Evolutionary conservation across 108 stramenopile species (phyloP).

Genomic region (Skeletonema grethae): DNA sequence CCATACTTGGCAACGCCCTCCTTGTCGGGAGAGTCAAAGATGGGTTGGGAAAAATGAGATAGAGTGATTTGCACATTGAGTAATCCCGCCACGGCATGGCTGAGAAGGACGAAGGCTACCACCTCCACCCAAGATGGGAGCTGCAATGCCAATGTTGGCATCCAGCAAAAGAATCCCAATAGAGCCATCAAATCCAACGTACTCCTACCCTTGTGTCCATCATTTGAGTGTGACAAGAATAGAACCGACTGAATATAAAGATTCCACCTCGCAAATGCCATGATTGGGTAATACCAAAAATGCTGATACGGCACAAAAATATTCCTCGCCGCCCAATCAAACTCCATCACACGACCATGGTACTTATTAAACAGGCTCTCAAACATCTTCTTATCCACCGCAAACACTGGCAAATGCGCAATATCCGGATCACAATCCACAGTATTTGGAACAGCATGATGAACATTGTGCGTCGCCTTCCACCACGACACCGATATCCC

Average conservation of each 20-base stretch:
- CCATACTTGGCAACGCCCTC: conserved; percentile 39
- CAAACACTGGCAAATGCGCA: conserved; percentile 91
- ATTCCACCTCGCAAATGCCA: conserved; percentile 87
- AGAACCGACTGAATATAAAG: conserved; percentile 75
- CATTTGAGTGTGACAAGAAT: conserved; percentile 38
- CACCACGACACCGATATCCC: conserved; percentile 92
- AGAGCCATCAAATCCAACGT: conserved; percentile 61
- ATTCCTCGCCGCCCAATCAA: conserved; percentile 61
- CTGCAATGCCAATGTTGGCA: conserved; percentile 42
- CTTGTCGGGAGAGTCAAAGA: conserved; percentile 46
- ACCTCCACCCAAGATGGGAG: conserved; percentile 56
- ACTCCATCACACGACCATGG: conserved; percentile 66
- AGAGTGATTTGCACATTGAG: conserved; percentile 89
- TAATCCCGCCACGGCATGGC: conserved; percentile 81
- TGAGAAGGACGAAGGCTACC: conserved; percentile 65
- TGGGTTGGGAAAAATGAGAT: conserved; percentile 73
- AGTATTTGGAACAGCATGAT: conserved; percentile 89
- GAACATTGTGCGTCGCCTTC: conserved; percentile 92
- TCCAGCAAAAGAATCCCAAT: conserved; percentile 65
- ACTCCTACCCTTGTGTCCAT: conserved; percentile 42
- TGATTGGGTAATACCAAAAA: conserved; percentile 86
- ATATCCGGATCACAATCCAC: conserved; percentile 94
- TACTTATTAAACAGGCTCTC: conserved; percentile 61
- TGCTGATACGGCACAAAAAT: conserved; percentile 87
- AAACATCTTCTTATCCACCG: conserved; percentile 73